Evolutionary conservation across 2,329 filamentous ascomycete genomes (phyloP), one percentile per base, ranked within the genome.

Genomic region (Ramichloridium luteum): DNA sequence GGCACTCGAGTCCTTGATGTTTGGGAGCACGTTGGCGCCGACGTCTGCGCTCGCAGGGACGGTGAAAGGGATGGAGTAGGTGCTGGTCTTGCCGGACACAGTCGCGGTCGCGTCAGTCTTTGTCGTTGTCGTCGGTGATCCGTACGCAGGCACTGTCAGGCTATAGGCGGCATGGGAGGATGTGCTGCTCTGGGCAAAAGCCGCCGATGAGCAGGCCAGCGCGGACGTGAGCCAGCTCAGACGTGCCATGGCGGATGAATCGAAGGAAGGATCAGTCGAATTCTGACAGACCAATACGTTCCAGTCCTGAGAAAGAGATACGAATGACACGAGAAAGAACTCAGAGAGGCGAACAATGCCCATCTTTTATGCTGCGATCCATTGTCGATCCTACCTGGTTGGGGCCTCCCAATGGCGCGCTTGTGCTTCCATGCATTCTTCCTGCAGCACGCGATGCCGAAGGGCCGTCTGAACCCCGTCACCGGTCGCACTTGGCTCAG

Each of bases 1-100:
- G 6, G 77, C 76, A 32, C 71, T 37, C 0, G 76, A 71, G 42
- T 82, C 77, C 18, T 68, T 45, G 42, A 80, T 67, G 47, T 80
- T 82, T 17, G 77, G 70, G 6, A 53, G 39, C 63, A 66, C 51
- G 59, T 55, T 52, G 5, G 46, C 44, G 3, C 54, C 54, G 28
- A 46, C 35, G 28, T 56, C 52, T 11, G 48, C 45, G 8, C 45
- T 29, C 9, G 53, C 53, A 9, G 54, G 53, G 6, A 53, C 45
- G 4, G 54, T 57, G 23, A 45, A 45, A 3, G 47, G 40, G 5
- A 48, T 41, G 4, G 45, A 46, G 35, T 47, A 54, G 1, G 45
- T 50, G 17, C 43, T 51, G 3, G 46, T 37, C 10, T 46, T 43
- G 9, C 49, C 51, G 29, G 46, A 47, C 16, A 51, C 29, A 8